Conservation (phyloP, 2,329 filamentous ascomycete species). For the Fusarium beomiforme region DNA sequence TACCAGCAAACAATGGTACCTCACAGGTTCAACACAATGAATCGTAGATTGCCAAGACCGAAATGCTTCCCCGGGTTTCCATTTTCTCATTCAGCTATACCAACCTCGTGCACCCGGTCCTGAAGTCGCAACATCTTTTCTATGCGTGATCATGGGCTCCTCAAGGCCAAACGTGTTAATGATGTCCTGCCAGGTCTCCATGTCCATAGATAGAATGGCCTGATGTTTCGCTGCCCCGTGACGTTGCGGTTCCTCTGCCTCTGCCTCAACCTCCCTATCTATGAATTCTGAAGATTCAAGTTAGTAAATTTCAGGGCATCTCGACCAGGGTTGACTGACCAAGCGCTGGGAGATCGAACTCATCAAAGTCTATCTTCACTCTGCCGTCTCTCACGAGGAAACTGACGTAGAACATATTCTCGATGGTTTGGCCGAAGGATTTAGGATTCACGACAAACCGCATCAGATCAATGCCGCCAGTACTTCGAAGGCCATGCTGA, state of each 20-base stretch:
- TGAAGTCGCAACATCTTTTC: slow-evolving; percentile 65
- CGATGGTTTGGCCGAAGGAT: slow-evolving; percentile 93
- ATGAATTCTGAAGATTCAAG: slow-evolving; percentile 47
- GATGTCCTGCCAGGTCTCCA: slow-evolving; percentile 81
- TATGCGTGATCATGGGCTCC: slow-evolving; percentile 86
- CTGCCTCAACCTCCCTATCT: slow-evolving; percentile 55
- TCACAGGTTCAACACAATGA: slow-evolving; percentile 8
- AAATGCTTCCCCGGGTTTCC: neutral
- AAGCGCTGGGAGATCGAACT: slow-evolving; percentile 79
- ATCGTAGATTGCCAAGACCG: neutral
- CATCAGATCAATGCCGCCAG: slow-evolving; percentile 80
- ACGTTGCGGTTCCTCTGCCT: slow-evolving; percentile 56
- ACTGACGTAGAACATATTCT: slow-evolving; percentile 96
- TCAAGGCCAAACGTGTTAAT: slow-evolving; percentile 79
- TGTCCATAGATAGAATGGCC: slow-evolving; percentile 88
- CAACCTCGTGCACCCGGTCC: slow-evolving; percentile 69
- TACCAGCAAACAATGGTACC: slow-evolving; percentile 1
- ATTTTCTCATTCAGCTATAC: slow-evolving; percentile 63
- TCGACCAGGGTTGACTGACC: slow-evolving; percentile 64
- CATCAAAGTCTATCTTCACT: slow-evolving; percentile 78
- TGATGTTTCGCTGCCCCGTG: slow-evolving; percentile 77
- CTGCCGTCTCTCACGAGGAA: slow-evolving; percentile 91
- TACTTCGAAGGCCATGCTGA: slow-evolving; percentile 70
- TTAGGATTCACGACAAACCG: slow-evolving; percentile 89
- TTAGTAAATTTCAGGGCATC: slow-evolving; percentile 4